phyloP scores from a whole-genome alignment of 2,329 filamentous ascomycete genomes.

The Dactylellina sp. region DNA sequence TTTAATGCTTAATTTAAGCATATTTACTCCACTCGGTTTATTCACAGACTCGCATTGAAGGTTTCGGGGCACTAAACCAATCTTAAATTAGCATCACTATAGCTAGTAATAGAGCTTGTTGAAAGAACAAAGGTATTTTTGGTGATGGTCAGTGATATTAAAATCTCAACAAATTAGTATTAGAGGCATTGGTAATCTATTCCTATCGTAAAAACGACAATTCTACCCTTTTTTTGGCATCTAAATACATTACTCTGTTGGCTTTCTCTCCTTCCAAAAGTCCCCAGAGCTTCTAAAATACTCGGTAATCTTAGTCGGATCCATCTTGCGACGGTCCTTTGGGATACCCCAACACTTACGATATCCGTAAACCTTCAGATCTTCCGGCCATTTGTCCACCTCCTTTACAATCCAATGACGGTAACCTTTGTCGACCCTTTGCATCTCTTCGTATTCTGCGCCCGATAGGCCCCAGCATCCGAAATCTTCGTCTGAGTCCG shows the following conservation, averaged over 20 bases:
- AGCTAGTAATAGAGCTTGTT: no score
- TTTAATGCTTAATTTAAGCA: background rate
- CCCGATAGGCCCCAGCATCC: conserved; percentile 64
- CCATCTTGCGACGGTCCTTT: background rate
- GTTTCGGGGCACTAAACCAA: no score
- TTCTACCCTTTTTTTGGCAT: no score
- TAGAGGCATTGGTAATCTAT: no score
- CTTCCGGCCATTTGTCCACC: conserved; percentile 35
- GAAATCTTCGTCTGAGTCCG: conserved; percentile 58
- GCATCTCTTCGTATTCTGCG: conserved; percentile 64
- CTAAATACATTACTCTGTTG: background rate
- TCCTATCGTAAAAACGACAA: no score
- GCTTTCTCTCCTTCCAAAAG: conserved; percentile 4
- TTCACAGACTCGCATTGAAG: no score
- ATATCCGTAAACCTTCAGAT: conserved; percentile 34
- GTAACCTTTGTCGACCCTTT: conserved; percentile 62
- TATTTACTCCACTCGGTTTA: no score
- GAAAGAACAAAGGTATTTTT: no score
- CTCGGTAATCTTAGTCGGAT: background rate
- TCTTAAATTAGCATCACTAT: no score
- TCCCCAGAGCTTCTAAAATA: conserved; percentile 2
- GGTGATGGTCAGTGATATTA: no score
- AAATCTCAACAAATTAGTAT: no score
- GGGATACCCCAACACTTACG: conserved; percentile 6
- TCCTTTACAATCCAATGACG: conserved; percentile 62